Conservation (phyloP, 768 basidiomycete species). For the Phaeotremella skinneri region DNA sequence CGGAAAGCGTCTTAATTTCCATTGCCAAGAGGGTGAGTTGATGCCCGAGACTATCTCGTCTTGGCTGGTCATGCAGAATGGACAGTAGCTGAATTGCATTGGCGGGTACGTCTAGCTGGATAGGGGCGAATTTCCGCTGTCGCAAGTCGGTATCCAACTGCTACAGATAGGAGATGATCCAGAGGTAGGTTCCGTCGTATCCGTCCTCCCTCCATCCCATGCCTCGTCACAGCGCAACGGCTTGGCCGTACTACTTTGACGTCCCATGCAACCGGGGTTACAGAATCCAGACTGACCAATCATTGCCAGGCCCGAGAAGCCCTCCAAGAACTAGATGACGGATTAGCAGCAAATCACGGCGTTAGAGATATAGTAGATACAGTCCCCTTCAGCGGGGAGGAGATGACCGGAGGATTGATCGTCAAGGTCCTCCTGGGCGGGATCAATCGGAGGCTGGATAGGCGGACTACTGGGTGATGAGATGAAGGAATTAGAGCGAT, state of each 20-base stretch:
- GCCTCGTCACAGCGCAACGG: too few relatives aligned
- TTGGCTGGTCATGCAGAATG: neutral
- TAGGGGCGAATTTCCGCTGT: conserved; percentile 57
- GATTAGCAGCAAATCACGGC: conserved; percentile 53
- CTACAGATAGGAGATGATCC: conserved; percentile 63
- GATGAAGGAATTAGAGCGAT: too few relatives aligned
- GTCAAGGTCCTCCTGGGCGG: conserved; percentile 68
- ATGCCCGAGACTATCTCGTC: too few relatives aligned
- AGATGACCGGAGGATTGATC: conserved; percentile 57
- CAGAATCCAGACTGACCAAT: neutral
- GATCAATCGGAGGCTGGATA: conserved; percentile 61
- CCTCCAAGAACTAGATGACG: conserved; percentile 63
- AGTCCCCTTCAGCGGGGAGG: conserved; percentile 57
- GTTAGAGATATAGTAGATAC: conserved; percentile 70
- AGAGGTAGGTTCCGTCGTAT: conserved; percentile 28
- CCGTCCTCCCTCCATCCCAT: conserved; percentile 37
- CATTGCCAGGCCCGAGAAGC: conserved; percentile 52
- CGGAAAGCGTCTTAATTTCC: conserved; percentile 52
- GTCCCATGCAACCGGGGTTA: too few relatives aligned
- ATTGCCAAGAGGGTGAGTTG: conserved; percentile 50
- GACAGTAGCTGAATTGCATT: conserved; percentile 2
- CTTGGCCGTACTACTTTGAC: too few relatives aligned
- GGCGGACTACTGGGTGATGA: neutral
- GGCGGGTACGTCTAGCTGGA: conserved; percentile 54
- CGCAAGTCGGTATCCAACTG: conserved; percentile 69